Evolutionary conservation across 768 basidiomycete species (phyloP).

Genomic region (Termitomyces sp.): DNA sequence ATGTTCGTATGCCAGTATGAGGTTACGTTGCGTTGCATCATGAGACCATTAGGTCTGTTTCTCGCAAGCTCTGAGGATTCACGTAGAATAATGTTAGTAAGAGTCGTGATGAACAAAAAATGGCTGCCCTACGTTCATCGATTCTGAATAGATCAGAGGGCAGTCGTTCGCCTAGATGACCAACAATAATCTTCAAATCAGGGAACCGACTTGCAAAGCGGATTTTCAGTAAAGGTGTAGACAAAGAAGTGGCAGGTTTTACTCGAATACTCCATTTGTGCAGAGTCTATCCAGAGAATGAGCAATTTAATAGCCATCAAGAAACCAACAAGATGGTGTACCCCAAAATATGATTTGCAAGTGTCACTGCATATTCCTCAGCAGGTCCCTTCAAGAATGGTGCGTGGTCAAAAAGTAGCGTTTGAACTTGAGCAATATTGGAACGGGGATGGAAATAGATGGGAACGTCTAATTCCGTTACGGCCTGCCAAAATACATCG

Average conservation of each 20-base stretch:
- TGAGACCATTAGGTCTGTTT: slow-evolving; percentile 28
- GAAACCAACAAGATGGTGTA: slow-evolving; percentile 9
- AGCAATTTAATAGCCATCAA: background rate
- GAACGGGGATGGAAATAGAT: slow-evolving; percentile 38
- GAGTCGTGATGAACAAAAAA: background rate
- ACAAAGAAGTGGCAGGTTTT: background rate
- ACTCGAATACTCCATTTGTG: slow-evolving; percentile 41
- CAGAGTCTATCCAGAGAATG: slow-evolving; percentile 23
- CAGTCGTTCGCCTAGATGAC: slow-evolving; percentile 42
- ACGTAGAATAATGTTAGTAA: background rate
- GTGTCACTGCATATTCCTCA: slow-evolving; percentile 38
- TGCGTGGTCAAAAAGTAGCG: slow-evolving; percentile 31
- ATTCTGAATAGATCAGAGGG: slow-evolving; percentile 41
- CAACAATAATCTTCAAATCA: slow-evolving; percentile 38
- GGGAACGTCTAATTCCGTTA: slow-evolving; percentile 37
- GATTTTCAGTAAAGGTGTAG: background rate
- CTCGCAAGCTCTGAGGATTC: slow-evolving; percentile 29
- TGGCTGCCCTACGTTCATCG: slow-evolving; percentile 30
- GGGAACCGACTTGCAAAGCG: slow-evolving; percentile 36
- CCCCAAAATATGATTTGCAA: slow-evolving; percentile 41
- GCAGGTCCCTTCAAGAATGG: slow-evolving; percentile 31
- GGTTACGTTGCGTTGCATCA: slow-evolving; percentile 36
- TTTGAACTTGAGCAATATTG: slow-evolving; percentile 27
- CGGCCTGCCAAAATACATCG: slow-evolving; percentile 37
- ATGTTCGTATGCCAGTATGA: slow-evolving; percentile 40